Percentiles rank a stretch among this genome's conserved stretches.
These are phyloP conservation scores for Acacia pycnantha DNA, from an alignment of 331 rosid genomes.

Conservation along the genomic window DNA sequence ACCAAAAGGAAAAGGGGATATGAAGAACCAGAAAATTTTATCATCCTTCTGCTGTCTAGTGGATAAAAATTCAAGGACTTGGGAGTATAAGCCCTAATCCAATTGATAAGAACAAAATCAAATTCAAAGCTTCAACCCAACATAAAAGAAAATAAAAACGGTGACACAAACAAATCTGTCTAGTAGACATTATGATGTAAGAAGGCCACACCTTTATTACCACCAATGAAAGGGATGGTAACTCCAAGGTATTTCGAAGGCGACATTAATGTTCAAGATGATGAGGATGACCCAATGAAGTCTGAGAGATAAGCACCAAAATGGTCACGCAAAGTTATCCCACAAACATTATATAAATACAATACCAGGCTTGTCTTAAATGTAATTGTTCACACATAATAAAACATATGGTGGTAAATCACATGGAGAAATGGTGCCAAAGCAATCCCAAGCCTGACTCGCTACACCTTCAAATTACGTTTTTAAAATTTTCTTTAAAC, in stretches of 20 bases:
- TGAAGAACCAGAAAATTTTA: not conserved
- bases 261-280: not conserved
- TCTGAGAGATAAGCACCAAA: not conserved
- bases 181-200: not conserved
- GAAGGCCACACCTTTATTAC: not conserved
- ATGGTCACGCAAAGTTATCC: not conserved
- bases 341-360: not conserved
- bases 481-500: not conserved
- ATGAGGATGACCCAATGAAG: not conserved
- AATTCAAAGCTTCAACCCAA: not conserved
- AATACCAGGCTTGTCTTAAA: not conserved
- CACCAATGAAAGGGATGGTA: not conserved
- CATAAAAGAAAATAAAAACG: not conserved
- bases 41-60: not conserved
- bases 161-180: not conserved
- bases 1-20: not conserved
- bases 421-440: not conserved
- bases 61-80: not conserved
- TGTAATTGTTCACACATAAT: not conserved
- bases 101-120: not conserved
- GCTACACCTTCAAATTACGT: not conserved
- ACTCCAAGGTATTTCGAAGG: not conserved
- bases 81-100: not conserved
- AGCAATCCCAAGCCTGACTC: not conserved
- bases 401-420: not conserved